Evolutionary conservation across 192 early-diverging fungal species (phyloP), one percentile per base, ranked within the genome.

Genomic region (Chytriomyces sp.): DNA sequence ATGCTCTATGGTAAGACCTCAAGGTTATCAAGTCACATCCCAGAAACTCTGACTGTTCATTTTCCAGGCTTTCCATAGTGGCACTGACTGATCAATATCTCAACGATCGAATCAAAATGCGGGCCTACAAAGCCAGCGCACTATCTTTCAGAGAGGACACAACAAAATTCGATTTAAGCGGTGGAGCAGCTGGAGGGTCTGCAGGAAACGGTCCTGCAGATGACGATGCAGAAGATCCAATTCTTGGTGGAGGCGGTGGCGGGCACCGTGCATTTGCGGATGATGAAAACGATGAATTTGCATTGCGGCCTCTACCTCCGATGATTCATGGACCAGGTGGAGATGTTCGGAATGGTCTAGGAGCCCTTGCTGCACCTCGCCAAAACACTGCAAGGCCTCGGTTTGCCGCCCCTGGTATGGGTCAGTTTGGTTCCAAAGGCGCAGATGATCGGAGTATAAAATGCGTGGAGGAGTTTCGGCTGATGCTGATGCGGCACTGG

Each of bases 401-500:
- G 8, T 73, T 73, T 44, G 61, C 59, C 1, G 71, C 71, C 7
- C 48, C 62, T 66, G 45, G 76, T 69, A 64, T 61, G 77, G 67
- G 79, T 66, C 82, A 78, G 72, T 73, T 61, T 77, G 45, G 78
- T 75, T 26, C 64, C 65, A 67, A 68, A 75, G 26, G 74, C 20
- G 80, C 84, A 11, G 85, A 92, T 16, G 86, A 92, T 64, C 77
- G 84, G 1, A 68, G 60, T 0, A 93, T 94, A 48, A 77, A 79
- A 23, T 87, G 84, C 69, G 86, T 86, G 3, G 89, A 92, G n/a
- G 97, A 98, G 81, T 93, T 95, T 48, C 83, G 90, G 50, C 90
- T 98, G 48, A 87, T 93, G 86, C 84, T 98, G 77, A 88, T 95
- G 24, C 85, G 95, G 48, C 97, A 98, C 75, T 98, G 97, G 97